These are phyloP conservation scores for Lycium ferocissimum DNA, from an alignment of 257 asterid species.

Conservation along the genomic window DNA sequence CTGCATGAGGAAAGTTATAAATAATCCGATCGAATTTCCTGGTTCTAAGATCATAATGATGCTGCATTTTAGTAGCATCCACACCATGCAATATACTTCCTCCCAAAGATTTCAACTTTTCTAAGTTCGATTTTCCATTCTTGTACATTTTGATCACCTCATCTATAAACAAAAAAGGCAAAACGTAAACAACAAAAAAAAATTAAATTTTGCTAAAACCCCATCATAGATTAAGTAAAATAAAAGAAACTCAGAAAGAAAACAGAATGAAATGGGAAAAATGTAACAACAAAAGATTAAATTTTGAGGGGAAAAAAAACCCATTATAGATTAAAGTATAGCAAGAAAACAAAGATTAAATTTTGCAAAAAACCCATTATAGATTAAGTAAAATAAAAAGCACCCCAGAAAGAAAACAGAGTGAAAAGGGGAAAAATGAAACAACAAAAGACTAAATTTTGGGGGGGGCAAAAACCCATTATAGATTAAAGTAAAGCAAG, in stretches of 20 bases:
- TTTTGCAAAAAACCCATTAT: neutral
- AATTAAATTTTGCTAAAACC: too few relatives aligned
- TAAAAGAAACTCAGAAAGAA: too few relatives aligned
- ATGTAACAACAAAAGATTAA: too few relatives aligned
- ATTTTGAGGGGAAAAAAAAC: too few relatives aligned
- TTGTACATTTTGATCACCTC: constrained; percentile 53
- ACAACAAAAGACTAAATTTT: too few relatives aligned
- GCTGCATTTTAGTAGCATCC: constrained; percentile 59
- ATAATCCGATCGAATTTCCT: constrained; percentile 62
- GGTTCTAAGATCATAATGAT: constrained; percentile 34
- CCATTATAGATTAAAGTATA: too few relatives aligned
- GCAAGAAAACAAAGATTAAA: neutral
- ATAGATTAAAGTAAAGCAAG: too few relatives aligned
- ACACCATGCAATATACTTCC: constrained; percentile 56
- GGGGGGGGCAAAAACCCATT: too few relatives aligned
- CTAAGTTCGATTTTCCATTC: constrained; percentile 50
- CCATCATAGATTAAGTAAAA: neutral
- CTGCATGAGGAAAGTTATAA: constrained; percentile 82
- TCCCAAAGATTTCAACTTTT: constrained; percentile 44
- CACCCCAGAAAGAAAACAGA: too few relatives aligned
- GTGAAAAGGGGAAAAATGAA: neutral
- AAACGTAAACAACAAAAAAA: neutral
- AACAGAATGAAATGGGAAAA: neutral
- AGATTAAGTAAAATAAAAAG: too few relatives aligned
- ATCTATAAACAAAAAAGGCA: constrained; percentile 36